These are phyloP conservation scores for Malus hybrid DNA, from an alignment of 331 rosid genomes.

Conservation along the genomic window DNA sequence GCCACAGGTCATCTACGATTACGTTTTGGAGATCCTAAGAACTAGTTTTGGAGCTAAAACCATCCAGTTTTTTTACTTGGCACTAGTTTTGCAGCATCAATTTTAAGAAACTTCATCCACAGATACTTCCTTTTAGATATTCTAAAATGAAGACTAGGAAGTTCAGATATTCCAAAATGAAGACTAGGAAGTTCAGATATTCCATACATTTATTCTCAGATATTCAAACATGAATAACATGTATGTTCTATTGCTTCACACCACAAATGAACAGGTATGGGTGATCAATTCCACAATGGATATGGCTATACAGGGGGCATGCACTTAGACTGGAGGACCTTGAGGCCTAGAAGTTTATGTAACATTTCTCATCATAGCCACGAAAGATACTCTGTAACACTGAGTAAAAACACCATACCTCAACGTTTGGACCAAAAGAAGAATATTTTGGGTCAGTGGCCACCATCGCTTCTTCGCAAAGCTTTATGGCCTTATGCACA, in stretches of 20 bases:
- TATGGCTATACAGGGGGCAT: not conserved
- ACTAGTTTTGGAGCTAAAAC: not conserved
- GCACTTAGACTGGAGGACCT: not conserved
- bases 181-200: not conserved
- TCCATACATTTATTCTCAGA: not conserved
- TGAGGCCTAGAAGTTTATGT: not conserved
- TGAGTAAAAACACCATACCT: conserved; percentile 36
- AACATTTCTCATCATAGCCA: not conserved
- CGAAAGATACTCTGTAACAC: not conserved
- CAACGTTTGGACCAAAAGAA: conserved; percentile 56
- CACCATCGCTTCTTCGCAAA: conserved; percentile 68
- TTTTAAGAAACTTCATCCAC: not conserved
- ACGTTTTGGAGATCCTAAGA: not conserved
- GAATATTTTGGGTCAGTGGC: conserved; percentile 69
- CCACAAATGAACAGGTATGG: not conserved
- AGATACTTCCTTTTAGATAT: not conserved
- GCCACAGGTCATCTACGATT: not conserved
- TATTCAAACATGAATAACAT: not conserved
- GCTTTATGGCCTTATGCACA: conserved; percentile 77
- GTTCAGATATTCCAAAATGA: not conserved
- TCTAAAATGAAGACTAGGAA: not conserved
- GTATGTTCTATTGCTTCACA: not conserved
- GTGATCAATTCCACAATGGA: not conserved
- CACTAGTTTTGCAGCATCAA: not conserved
- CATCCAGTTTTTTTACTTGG: not conserved